Conservation (phyloP, 768 basidiomycete genomes). For the Mycena olivaceomarginata region DNA sequence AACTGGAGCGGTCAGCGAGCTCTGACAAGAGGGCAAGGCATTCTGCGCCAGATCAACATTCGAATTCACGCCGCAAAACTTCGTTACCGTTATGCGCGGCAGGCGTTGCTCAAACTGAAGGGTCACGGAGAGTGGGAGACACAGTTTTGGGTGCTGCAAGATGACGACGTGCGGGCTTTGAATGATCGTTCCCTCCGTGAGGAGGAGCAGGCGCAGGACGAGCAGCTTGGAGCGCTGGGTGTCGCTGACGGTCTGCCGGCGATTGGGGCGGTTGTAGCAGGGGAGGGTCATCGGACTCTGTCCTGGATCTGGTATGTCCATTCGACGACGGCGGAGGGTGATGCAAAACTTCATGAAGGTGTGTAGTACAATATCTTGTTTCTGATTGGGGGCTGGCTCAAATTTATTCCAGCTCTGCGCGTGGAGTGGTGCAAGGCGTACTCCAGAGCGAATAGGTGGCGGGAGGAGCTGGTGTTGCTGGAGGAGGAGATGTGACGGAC, state of each 20-base stretch:
- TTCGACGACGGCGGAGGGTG: too few relatives aligned
- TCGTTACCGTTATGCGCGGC: too few relatives aligned
- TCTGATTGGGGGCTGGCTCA: too few relatives aligned
- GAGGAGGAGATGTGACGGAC: too few relatives aligned
- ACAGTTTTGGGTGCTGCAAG: background rate
- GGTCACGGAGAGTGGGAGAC: slow-evolving; percentile 10
- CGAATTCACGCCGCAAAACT: slow-evolving; percentile 2
- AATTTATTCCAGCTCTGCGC: too few relatives aligned
- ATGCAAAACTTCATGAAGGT: too few relatives aligned
- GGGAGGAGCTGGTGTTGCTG: too few relatives aligned
- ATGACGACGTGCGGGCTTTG: background rate
- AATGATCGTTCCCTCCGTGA: background rate
- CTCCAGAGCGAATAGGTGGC: too few relatives aligned
- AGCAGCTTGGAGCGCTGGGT: background rate
- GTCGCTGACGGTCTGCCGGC: background rate
- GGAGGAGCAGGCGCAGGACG: slow-evolving; percentile 6
- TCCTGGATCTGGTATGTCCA: too few relatives aligned
- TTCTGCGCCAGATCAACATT: slow-evolving; percentile 8
- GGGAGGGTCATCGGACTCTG: too few relatives aligned
- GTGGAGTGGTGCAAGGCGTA: too few relatives aligned
- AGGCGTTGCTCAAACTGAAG: background rate
- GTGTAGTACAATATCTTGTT: too few relatives aligned
- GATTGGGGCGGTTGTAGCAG: background rate
- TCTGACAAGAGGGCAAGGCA: background rate
- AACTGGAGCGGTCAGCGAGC: slow-evolving; percentile 1